Percentiles rank a stretch among this genome's conserved stretches.
phyloP scores from a whole-genome alignment of 225 moss, liverwort and hornwort genomes.

The Lunularia cruciata region DNA sequence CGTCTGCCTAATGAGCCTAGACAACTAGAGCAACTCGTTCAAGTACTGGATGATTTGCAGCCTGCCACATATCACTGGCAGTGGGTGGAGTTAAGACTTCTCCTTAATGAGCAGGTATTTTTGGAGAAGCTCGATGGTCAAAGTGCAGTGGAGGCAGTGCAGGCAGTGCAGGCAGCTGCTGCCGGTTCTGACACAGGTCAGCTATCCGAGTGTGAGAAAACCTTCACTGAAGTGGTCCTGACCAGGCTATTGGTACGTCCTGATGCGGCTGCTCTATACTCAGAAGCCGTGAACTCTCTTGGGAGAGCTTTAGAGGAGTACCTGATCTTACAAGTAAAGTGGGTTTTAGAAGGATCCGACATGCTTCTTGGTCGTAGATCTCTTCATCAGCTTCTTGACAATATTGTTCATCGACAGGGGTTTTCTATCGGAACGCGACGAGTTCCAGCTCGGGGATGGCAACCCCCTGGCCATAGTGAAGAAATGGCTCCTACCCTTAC shows the following conservation, averaged over 20 bases:
- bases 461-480: slow-evolving; percentile 52
- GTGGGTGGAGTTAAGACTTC: slow-evolving; percentile 89
- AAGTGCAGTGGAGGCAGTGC: slow-evolving; percentile 80
- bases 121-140: slow-evolving; percentile 80
- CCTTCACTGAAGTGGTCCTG: slow-evolving; percentile 91
- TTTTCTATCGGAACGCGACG: slow-evolving; percentile 65
- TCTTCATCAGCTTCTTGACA: slow-evolving; percentile 90
- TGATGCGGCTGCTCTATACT: slow-evolving; percentile 96
- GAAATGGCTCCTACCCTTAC: slow-evolving; percentile 15
- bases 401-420: slow-evolving; percentile 65
- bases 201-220: slow-evolving; percentile 94
- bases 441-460: slow-evolving; percentile 82
- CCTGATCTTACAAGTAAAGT: slow-evolving; percentile 95
- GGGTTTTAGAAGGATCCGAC: slow-evolving; percentile 88
- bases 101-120: slow-evolving; percentile 94
- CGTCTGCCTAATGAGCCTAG: slow-evolving; percentile 67
- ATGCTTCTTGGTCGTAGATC: slow-evolving; percentile 93
- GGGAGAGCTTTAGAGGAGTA: slow-evolving; percentile 92
- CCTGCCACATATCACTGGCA: slow-evolving; percentile 99
- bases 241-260: slow-evolving; percentile 94
- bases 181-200: slow-evolving; percentile 79
- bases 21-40: slow-evolving; percentile 87
- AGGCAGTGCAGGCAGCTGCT: slow-evolving; percentile 65
- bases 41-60: slow-evolving; percentile 94
- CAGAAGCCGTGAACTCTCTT: slow-evolving; percentile 85